Evolutionary conservation across 441 rosid genomes (phyloP), one percentile per base, ranked within the genome.

Genomic region (Euphorbia celastroides): DNA sequence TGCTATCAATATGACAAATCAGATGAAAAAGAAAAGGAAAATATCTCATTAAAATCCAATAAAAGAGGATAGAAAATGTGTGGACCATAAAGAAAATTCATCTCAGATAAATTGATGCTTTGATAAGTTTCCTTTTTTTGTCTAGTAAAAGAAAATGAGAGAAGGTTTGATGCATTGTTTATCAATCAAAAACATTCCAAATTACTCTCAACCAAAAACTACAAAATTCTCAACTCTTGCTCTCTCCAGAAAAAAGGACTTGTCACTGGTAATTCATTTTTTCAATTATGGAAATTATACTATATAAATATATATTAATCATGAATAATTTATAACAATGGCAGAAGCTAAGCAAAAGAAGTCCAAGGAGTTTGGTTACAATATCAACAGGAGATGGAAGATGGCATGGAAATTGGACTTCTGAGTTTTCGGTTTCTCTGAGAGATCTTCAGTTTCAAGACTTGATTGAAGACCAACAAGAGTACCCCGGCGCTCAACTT

Each of bases 371-470:
- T 65, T 70, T 92, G 69, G 82, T 92, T 62, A 81, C 79, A 0
- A 65, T 92, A 61, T 86, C 95, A 9, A 84, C 96, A 5, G 78
- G 81, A 0, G 84, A 82, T 34, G 86, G 88, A 19, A 87, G 74
- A 75, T 84, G 97, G 93, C 82, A 76, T 17, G 92, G 90, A 22
- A 75, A 66, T 2, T 91, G 92, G 96, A 83, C 60, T 46, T 71
- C 72, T 65, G 85, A 89, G 4, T 85, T 78, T 71, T 44, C 77
- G 11, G 62, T 89, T 54, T 82, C 96, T 42, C 83, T 92, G 20
- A 78, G 56, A 30, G 92, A 88, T 57, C 83, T 92, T 52, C 70
- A 65, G 22, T 82, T 89, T 67, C 66, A 73, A 51, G 98, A 92
- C 77, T 80, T 89, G 71, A 74, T 89, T 51, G 95, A 92, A 75